Conservation (phyloP, 2,329 filamentous ascomycete genomes). For the Aspergillus hiratsukae region DNA sequence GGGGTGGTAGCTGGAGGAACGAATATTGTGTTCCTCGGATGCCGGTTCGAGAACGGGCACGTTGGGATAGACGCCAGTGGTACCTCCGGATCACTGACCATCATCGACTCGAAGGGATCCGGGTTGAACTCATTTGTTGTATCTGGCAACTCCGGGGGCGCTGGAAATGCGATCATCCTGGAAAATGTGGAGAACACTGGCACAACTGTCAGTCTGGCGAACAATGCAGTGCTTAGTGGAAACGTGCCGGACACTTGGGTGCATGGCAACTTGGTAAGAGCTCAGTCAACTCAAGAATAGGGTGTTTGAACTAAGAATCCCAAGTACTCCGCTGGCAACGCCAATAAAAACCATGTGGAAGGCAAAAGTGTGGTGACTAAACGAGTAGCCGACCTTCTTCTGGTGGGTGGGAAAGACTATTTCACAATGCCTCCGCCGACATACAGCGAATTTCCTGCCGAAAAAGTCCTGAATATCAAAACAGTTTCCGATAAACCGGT, state of each 20-base stretch:
- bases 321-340: slow-evolving; percentile 16
- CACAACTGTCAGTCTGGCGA: slow-evolving; percentile 23
- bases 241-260: slow-evolving; percentile 26
- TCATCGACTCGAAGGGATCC: slow-evolving; percentile 16
- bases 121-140: slow-evolving; percentile 14
- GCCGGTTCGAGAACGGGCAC: slow-evolving; percentile 19
- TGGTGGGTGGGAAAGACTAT: slow-evolving; percentile 34
- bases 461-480: slow-evolving; percentile 47
- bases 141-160: slow-evolving; percentile 24
- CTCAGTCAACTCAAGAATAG: not conserved
- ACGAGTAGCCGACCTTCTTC: slow-evolving; percentile 25
- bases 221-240: slow-evolving; percentile 16
- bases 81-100: slow-evolving; percentile 20
- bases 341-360: slow-evolving; percentile 18
- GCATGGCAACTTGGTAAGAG: slow-evolving; percentile 26
- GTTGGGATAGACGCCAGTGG: slow-evolving; percentile 22
- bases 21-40: slow-evolving; percentile 23
- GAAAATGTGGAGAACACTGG: slow-evolving; percentile 28
- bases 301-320: not conserved
- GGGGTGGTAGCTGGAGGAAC: slow-evolving; percentile 43
- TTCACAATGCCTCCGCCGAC: slow-evolving; percentile 40
- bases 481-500: slow-evolving; percentile 37
- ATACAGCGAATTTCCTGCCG: slow-evolving; percentile 39
- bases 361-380: slow-evolving; percentile 25
- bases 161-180: slow-evolving; percentile 27